These are phyloP conservation scores for Aspergillus bombycis DNA, from an alignment of 2,329 filamentous ascomycete genomes.

Conservation along the genomic window DNA sequence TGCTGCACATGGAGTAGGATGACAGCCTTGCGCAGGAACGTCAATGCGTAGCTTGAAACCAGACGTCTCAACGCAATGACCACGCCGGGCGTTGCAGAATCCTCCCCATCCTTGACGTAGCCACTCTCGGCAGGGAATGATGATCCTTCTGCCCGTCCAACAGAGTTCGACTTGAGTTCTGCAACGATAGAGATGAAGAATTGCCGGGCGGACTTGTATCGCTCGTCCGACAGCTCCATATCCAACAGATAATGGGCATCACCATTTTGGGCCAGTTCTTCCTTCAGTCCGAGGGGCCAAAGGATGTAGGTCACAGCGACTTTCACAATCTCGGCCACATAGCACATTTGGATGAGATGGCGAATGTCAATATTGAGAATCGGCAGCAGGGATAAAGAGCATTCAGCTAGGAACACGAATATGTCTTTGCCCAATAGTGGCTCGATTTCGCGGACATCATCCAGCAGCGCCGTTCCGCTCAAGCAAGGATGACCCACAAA, in stretches of 20 bases:
- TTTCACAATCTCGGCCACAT: constrained; percentile 88
- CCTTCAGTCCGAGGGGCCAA: constrained; percentile 41
- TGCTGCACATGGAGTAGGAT: constrained; percentile 86
- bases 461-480: constrained; percentile 35
- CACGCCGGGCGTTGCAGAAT: constrained; percentile 35
- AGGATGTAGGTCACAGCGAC: constrained; percentile 63
- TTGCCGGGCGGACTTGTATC: constrained; percentile 33
- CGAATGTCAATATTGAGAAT: constrained; percentile 73
- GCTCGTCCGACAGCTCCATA: constrained; percentile 32
- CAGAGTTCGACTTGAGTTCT: constrained; percentile 40
- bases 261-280: constrained; percentile 34
- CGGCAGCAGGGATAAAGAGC: constrained; percentile 69
- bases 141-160: constrained; percentile 38
- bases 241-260: constrained; percentile 30
- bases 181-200: constrained; percentile 44
- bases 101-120: constrained; percentile 42
- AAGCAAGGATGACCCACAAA: constrained; percentile 63
- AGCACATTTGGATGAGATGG: constrained; percentile 82
- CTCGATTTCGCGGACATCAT: constrained; percentile 42
- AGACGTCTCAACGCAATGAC: constrained; percentile 40
- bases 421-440: constrained; percentile 43
- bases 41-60: constrained; percentile 80
- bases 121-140: constrained; percentile 41
- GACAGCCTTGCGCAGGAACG: constrained; percentile 82
- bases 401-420: constrained; percentile 73